Percentiles rank a stretch among this genome's conserved stretches.
Evolutionary conservation across 106 monocot species (phyloP).

Genomic region (Agapanthus africanus): DNA sequence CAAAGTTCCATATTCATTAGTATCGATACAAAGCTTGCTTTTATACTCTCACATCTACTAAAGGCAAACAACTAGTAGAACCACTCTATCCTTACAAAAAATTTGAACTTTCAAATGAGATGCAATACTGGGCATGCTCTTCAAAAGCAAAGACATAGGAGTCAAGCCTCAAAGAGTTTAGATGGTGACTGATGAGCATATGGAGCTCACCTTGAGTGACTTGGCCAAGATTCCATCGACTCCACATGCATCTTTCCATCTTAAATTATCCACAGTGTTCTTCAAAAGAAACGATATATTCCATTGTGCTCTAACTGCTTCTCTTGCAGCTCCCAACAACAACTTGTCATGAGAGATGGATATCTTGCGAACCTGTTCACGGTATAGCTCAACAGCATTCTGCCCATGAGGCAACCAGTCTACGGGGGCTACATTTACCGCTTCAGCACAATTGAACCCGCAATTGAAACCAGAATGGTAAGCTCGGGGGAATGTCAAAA

Average conservation of each 20-base stretch:
- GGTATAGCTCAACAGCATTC: constrained; percentile 74
- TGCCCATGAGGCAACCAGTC: constrained; percentile 96
- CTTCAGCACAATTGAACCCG: constrained; percentile 92
- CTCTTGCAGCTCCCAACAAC: constrained; percentile 74
- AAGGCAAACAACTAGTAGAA: neutral
- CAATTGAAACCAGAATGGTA: constrained; percentile 86
- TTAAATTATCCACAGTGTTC: constrained; percentile 29
- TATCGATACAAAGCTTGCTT: neutral
- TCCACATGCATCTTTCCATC: constrained; percentile 68
- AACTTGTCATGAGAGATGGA: constrained; percentile 86
- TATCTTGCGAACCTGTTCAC: constrained; percentile 57
- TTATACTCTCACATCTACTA: neutral
- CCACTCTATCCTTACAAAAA: neutral
- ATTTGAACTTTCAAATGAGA: no score
- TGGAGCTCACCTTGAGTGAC: constrained; percentile 42
- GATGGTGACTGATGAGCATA: neutral
- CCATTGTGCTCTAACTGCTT: constrained; percentile 82
- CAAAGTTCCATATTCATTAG: neutral
- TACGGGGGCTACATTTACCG: constrained; percentile 83
- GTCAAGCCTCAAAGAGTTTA: neutral
- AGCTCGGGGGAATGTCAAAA: constrained; percentile 84
- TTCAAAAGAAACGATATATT: constrained; percentile 46
- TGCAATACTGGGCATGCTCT: no score
- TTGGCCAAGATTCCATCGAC: constrained; percentile 37
- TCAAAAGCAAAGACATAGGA: neutral